Conservation (phyloP, 2,329 filamentous ascomycete species). For the Chaetomium globosum region DNA sequence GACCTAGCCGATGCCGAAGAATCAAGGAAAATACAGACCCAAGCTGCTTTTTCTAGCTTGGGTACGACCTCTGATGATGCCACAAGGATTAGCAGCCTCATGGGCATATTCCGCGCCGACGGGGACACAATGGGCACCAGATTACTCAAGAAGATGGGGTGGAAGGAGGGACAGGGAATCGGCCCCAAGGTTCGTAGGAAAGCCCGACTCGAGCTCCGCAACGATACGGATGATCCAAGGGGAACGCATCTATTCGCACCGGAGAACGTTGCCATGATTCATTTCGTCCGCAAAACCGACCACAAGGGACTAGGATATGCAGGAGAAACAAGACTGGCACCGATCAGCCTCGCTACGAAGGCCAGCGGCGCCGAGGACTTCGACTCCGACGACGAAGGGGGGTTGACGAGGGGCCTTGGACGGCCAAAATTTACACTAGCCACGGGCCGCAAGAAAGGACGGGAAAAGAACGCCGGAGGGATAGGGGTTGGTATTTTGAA, state of each 20-base stretch:
- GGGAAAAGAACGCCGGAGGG: conserved; percentile 58
- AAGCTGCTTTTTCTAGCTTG: conserved; percentile 72
- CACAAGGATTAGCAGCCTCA: conserved; percentile 56
- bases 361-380: conserved; percentile 39
- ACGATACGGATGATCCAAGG: conserved; percentile 44
- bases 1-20: conserved; percentile 87
- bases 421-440: conserved; percentile 35
- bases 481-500: conserved; percentile 90
- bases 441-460: conserved; percentile 53
- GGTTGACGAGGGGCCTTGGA: conserved; percentile 36
- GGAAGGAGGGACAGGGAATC: conserved; percentile 90
- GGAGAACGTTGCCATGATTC: conserved; percentile 71
- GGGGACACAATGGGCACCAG: conserved; percentile 87
- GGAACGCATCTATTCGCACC: conserved; percentile 80
- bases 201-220: conserved; percentile 65
- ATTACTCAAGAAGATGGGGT: conserved; percentile 88
- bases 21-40: conserved; percentile 71
- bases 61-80: conserved; percentile 65
- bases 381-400: conserved; percentile 50
- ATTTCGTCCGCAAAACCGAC: conserved; percentile 66
- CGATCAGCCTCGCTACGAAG: conserved; percentile 39
- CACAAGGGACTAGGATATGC: conserved; percentile 70
- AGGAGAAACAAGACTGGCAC: conserved; percentile 58
- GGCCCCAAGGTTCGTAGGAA: conserved; percentile 80
- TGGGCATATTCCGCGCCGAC: conserved; percentile 70